These are phyloP conservation scores for Colletotrichum sidae DNA, from an alignment of 2,329 filamentous ascomycete genomes.

Conservation along the genomic window DNA sequence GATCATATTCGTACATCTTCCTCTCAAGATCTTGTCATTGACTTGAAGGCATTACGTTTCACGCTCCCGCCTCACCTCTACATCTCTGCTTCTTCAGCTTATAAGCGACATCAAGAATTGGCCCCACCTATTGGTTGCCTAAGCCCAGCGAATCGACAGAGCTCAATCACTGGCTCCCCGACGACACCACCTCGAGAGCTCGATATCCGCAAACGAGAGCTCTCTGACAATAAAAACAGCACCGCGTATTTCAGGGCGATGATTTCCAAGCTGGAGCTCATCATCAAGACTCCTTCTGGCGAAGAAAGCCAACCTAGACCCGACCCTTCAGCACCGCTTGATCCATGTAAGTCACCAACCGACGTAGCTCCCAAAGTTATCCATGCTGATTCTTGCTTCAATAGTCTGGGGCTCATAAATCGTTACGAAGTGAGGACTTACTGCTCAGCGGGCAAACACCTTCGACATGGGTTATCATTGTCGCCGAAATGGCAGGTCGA, in stretches of 20 bases:
- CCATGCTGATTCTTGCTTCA: neutral
- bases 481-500: neutral
- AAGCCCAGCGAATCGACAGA: neutral
- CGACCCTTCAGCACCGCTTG: constrained; percentile 20
- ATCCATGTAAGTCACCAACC: constrained; percentile 20
- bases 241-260: constrained; percentile 5
- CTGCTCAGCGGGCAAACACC: no score
- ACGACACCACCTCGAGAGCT: neutral
- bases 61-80: neutral
- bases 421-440: no score
- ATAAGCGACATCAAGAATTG: neutral
- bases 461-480: no score
- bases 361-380: neutral
- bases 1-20: neutral
- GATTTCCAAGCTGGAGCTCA: constrained; percentile 13
- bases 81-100: neutral
- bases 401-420: constrained; percentile 11
- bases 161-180: neutral
- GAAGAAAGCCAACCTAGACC: constrained; percentile 12
- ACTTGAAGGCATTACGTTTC: no score
- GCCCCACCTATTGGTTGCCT: neutral
- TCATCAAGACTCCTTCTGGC: constrained; percentile 10
- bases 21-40: neutral
- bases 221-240: neutral
- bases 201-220: neutral